Base-by-base conservation (phyloP, 257 asterid genomes). In the Ehretia macrophylla region DNA sequence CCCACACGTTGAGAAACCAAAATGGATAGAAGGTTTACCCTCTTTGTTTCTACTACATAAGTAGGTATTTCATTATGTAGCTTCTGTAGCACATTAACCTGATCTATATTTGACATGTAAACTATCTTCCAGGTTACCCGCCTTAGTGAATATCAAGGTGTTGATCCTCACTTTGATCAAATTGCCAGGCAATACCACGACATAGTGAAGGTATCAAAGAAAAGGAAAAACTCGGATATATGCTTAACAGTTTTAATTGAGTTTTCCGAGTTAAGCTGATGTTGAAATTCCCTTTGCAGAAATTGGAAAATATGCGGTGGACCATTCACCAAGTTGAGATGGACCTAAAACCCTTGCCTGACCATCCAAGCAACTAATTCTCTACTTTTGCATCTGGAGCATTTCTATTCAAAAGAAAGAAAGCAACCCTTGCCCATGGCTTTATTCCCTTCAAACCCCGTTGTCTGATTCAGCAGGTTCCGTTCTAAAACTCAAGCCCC, bases 181-280 rank as follows among this genome's bases (percentile, higher is more conserved):
- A 92, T 92, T 61, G 97, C 99, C 32, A 79, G 96, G 76, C 99
- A 92, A 69, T 92, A 92, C 79, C 96, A 92, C 13, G 99, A 88
- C 68, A 84, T 92, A 39, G 95, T 88, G 51, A 86, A 86, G 97
- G 99, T 85, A 82, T 69, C n/a, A 32, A 19, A 27, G 35, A 27
- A 27, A 3, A 6, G 35, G 35, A 27, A 42, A 42, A 14, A 42
- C 47, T 42, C 8, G 12, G 18, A 8, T 16, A 5, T 50, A 22
- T 19, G 17, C 13, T 18, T 54, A 42, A 42, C 3, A 4, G 12
- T 42, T 42, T 42, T 65, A 20, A 45, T 50, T 11, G 1, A 0
- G 37, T 16, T 47, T n/a, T 20, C 52, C 22, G 18, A 11, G 35
- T 14, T 20, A 50, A 51, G 1, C 12, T n/a, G n/a, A 11, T 20